Percentiles rank a stretch among this genome's conserved stretches.
These are phyloP conservation scores for Hordeum pubiflorum DNA, from an alignment of 202 grass and related monocot species.

Conservation along the genomic window DNA sequence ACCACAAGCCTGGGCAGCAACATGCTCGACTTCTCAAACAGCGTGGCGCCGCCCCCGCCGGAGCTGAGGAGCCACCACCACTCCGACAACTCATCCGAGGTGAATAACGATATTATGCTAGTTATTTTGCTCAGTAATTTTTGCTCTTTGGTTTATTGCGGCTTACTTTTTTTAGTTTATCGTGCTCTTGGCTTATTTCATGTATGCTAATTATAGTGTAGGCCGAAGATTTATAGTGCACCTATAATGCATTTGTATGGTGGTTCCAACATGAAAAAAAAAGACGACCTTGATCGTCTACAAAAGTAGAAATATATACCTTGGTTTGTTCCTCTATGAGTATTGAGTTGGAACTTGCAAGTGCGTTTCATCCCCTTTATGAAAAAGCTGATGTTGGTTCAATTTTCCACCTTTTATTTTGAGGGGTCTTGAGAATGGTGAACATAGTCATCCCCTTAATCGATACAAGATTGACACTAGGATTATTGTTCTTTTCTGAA, in stretches of 20 bases:
- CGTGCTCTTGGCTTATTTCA: not conserved
- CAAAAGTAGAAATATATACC: not conserved
- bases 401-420: no score
- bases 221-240: not conserved
- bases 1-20: slow-evolving; percentile 67
- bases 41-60: slow-evolving; percentile 1
- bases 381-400: not conserved
- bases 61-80: slow-evolving; percentile 43
- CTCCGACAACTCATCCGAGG: slow-evolving; percentile 83
- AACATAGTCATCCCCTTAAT: slow-evolving; percentile 10
- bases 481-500: slow-evolving; percentile 20
- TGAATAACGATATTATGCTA: slow-evolving; percentile 20
- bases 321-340: not conserved
- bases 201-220: not conserved
- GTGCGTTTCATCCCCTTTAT: not conserved
- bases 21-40: slow-evolving; percentile 85
- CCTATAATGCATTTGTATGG: not conserved
- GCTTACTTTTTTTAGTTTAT: not conserved
- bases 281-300: not conserved
- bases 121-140: not conserved
- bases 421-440: slow-evolving; percentile 27
- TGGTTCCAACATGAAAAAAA: not conserved
- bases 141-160: not conserved
- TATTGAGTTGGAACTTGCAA: not conserved
- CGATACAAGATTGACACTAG: not conserved